These are phyloP conservation scores for Sarocladiaceae sp. DNA, from an alignment of 2,329 filamentous ascomycete genomes.

Conservation along the genomic window DNA sequence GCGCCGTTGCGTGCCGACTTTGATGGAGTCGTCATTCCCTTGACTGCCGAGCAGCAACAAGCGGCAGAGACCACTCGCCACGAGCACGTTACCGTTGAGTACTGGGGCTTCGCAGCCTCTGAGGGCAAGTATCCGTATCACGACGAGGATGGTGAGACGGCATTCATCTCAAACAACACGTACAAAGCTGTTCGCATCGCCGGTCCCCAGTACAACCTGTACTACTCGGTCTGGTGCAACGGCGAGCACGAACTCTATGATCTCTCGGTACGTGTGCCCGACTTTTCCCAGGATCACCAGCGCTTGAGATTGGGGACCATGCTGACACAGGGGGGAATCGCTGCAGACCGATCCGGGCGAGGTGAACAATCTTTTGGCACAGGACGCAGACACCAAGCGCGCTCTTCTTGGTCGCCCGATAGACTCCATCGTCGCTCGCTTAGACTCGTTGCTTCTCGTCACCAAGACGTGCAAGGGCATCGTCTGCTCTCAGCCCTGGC, in stretches of 20 bases:
- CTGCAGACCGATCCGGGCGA: conserved; percentile 42
- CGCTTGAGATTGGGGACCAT: background rate
- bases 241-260: conserved; percentile 59
- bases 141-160: background rate
- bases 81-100: conserved; percentile 47
- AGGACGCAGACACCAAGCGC: background rate
- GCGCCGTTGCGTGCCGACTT: conserved; percentile 34
- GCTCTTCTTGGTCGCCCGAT: conserved; percentile 13
- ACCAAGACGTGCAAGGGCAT: conserved; percentile 52
- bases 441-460: conserved; percentile 53
- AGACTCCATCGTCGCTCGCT: conserved; percentile 36
- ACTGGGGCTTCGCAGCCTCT: conserved; percentile 33
- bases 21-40: conserved; percentile 31
- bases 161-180: conserved; percentile 4
- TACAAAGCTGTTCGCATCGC: conserved; percentile 45
- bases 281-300: background rate
- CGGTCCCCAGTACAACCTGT: conserved; percentile 45
- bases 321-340: background rate
- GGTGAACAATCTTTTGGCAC: conserved; percentile 18
- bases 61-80: background rate
- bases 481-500: conserved; percentile 49
- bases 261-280: conserved; percentile 28
- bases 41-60: background rate
- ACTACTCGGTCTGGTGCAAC: conserved; percentile 62
- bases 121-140: conserved; percentile 17